These are phyloP conservation scores for Hibiscus trionum DNA, from an alignment of 345 rosid genomes.

Conservation along the genomic window DNA sequence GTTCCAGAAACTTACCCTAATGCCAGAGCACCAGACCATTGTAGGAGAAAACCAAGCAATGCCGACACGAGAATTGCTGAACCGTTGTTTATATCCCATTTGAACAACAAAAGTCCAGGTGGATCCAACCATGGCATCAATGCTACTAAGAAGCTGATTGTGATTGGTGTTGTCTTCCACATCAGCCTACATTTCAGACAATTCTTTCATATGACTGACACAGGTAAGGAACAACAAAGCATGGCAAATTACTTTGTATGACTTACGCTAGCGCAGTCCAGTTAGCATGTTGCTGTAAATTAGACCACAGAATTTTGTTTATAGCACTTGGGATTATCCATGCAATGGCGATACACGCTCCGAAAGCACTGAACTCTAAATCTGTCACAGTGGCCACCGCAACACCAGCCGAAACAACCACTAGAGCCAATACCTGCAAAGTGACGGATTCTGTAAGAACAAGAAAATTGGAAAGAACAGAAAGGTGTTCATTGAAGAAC, in stretches of 20 bases:
- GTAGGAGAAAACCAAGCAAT: constrained; percentile 83
- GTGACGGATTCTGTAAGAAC: not conserved
- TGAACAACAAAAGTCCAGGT: constrained; percentile 67
- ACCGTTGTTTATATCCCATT: constrained; percentile 67
- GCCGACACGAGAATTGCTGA: constrained; percentile 71
- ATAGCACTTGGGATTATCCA: constrained; percentile 93
- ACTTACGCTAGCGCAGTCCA: constrained; percentile 95
- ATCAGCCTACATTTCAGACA: constrained; percentile 50
- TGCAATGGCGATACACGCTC: constrained; percentile 70
- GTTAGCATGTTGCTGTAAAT: constrained; percentile 76
- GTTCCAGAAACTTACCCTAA: constrained; percentile 53
- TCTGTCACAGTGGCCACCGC: constrained; percentile 89
- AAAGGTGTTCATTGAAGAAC: not conserved
- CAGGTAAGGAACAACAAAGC: not conserved
- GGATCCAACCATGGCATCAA: constrained; percentile 96
- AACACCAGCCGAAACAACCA: constrained; percentile 74
- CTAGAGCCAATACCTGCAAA: constrained; percentile 61
- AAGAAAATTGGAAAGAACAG: not conserved
- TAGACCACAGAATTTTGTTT: constrained; percentile 92
- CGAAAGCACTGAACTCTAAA: constrained; percentile 71
- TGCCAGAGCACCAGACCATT: constrained; percentile 96
- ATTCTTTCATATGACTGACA: not conserved
- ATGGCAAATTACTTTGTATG: not conserved
- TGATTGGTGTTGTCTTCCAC: constrained; percentile 96
- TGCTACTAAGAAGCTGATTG: constrained; percentile 71